Percentiles rank a stretch among this genome's conserved stretches.
Conservation (phyloP, 306 rosid species). For the Vicia villosa region DNA sequence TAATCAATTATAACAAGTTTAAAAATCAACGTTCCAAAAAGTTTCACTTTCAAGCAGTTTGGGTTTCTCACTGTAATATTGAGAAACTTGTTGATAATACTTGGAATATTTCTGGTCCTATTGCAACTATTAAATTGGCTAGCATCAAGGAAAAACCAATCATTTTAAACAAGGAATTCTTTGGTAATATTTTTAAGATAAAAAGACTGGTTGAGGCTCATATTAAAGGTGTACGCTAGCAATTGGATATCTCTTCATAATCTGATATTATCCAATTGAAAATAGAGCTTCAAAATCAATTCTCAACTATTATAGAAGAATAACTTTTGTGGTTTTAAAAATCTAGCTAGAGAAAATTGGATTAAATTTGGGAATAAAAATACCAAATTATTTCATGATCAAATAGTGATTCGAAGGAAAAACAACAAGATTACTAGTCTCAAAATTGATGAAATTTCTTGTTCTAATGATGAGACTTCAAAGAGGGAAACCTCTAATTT, state of each 20-base stretch:
- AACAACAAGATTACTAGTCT: background rate
- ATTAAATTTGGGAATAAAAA: background rate
- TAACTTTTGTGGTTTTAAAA: background rate
- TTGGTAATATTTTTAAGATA: background rate
- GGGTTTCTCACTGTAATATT: too few species aligned
- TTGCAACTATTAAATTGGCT: too few species aligned
- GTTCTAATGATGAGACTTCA: background rate
- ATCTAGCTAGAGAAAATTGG: background rate
- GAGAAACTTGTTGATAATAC: too few species aligned
- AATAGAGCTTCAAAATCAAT: background rate
- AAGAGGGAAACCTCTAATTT: background rate
- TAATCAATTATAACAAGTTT: too few species aligned
- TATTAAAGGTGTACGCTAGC: background rate
- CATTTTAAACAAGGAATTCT: too few species aligned
- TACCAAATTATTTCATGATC: background rate
- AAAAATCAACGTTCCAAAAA: background rate
- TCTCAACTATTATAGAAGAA: background rate
- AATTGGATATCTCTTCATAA: background rate
- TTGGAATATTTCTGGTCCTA: too few species aligned
- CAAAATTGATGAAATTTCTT: background rate
- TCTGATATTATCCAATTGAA: too few species aligned
- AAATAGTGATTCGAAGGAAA: background rate
- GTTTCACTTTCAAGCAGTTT: too few species aligned
- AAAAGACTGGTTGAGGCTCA: background rate
- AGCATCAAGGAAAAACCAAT: background rate